phyloP scores from a whole-genome alignment of 768 basidiomycete genomes.

The Pulveroboletus ravenelii region DNA sequence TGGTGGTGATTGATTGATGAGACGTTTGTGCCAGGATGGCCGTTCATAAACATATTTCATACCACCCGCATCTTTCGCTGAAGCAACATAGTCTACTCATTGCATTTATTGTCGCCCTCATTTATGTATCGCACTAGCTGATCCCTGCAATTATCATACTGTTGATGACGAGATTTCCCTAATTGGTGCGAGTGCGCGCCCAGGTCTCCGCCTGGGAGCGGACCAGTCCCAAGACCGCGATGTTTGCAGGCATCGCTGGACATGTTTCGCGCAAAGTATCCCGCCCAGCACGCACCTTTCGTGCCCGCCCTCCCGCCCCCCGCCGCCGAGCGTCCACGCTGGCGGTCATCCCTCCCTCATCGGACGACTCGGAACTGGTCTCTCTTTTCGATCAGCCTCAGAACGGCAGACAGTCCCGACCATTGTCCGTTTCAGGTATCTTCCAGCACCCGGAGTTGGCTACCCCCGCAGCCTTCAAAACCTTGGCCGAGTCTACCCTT shows the following conservation, averaged over 20 bases:
- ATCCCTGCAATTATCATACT: neutral
- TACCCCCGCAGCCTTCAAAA: constrained; percentile 61
- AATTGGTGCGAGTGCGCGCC: neutral
- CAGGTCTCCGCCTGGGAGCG: too few species aligned
- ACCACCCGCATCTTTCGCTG: constrained; percentile 28
- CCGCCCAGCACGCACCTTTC: constrained; percentile 36
- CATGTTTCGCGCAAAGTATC: constrained; percentile 39
- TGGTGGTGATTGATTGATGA: constrained; percentile 7
- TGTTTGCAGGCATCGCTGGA: constrained; percentile 36
- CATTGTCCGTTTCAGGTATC: constrained; percentile 64
- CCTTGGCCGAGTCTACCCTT: constrained; percentile 75
- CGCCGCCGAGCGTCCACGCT: constrained; percentile 37
- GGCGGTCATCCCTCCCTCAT: constrained; percentile 51
- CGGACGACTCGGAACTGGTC: constrained; percentile 62
- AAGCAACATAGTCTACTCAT: constrained; percentile 28
- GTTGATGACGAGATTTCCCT: constrained; percentile 9
- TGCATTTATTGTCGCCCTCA: constrained; percentile 20
- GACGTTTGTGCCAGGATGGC: constrained; percentile 8
- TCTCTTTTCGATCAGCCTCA: constrained; percentile 68
- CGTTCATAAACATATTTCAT: constrained; percentile 17
- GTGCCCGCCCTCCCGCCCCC: constrained; percentile 29
- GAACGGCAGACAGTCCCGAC: constrained; percentile 32
- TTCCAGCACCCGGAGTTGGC: constrained; percentile 77
- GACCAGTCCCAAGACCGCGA: constrained; percentile 8
- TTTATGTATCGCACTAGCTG: constrained; percentile 16